Conservation (phyloP, 495 filamentous ascomycete species). For the Penicillium angulare region DNA sequence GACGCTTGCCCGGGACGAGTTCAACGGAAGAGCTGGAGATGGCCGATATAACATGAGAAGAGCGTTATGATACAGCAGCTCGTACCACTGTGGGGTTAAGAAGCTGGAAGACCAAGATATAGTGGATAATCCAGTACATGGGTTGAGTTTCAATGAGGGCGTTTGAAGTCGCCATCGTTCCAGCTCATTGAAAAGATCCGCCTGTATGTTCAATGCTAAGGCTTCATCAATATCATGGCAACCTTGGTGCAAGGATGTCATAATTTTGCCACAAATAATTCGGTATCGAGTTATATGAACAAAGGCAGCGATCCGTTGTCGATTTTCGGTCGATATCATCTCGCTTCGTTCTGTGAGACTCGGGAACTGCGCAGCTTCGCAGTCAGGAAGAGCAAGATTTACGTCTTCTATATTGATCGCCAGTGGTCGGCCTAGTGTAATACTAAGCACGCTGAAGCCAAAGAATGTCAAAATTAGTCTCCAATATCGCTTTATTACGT, state of each 20-base stretch:
- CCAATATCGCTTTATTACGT: background rate
- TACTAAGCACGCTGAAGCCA: constrained; percentile 18
- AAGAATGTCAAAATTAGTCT: background rate
- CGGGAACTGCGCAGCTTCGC: background rate
- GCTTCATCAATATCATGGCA: background rate
- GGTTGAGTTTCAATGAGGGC: background rate
- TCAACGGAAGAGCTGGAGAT: constrained; percentile 14
- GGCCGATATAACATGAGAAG: constrained; percentile 26
- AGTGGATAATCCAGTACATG: background rate
- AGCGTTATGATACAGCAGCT: constrained; percentile 26
- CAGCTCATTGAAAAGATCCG: background rate
- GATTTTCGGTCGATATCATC: background rate
- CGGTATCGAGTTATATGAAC: constrained; percentile 23
- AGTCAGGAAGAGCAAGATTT: constrained; percentile 19
- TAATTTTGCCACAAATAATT: constrained; percentile 14
- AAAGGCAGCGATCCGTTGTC: constrained; percentile 14
- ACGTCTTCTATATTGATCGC: constrained; percentile 22
- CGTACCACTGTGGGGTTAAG: constrained; percentile 23
- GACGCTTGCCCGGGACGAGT: constrained; percentile 3
- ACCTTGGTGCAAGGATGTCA: constrained; percentile 14
- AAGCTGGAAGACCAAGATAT: constrained; percentile 16
- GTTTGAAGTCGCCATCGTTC: background rate
- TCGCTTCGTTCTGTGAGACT: constrained; percentile 4
- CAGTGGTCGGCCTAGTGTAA: constrained; percentile 24
- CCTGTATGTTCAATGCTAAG: background rate